Evolutionary conservation across 495 filamentous ascomycete species (phyloP).

Genomic region (Penicillium odoratum): DNA sequence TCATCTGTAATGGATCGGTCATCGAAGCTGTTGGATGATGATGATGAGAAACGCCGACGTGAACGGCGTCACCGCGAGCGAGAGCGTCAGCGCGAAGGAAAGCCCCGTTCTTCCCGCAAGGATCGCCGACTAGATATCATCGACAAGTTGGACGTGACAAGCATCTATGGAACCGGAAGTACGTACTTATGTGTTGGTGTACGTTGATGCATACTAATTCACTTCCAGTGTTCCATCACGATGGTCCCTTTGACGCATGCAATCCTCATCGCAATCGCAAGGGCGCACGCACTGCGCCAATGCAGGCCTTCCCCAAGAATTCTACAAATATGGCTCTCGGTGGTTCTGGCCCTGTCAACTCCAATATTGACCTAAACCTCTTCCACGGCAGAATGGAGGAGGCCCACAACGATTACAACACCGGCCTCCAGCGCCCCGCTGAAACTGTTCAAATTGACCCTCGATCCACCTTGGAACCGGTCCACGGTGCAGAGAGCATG

Average conservation of each 20-base stretch:
- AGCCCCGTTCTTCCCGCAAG: conserved; percentile 42
- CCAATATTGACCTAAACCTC: conserved; percentile 75
- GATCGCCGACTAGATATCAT: conserved; percentile 84
- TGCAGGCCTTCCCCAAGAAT: conserved; percentile 93
- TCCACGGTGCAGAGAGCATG: conserved; percentile 80
- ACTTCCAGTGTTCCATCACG: conserved; percentile 88
- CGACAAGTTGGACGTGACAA: conserved; percentile 95
- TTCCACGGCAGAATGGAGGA: conserved; percentile 84
- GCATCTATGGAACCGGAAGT: conserved; percentile 95
- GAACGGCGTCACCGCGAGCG: conserved; percentile 73
- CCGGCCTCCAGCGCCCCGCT: conserved; percentile 33
- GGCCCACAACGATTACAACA: conserved; percentile 76
- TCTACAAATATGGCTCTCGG: conserved; percentile 91
- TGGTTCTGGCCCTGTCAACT: conserved; percentile 81
- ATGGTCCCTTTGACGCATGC: conserved; percentile 97
- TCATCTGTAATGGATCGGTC: conserved; percentile 77
- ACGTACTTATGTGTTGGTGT: conserved; percentile 39
- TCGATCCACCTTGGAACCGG: conserved; percentile 58
- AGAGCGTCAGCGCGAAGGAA: conserved; percentile 60
- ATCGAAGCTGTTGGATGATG: conserved; percentile 60
- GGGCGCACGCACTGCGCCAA: conserved; percentile 79
- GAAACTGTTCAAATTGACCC: conserved; percentile 59
- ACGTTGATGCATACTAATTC: conserved; percentile 8
- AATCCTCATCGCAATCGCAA: conserved; percentile 94
- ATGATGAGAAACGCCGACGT: conserved; percentile 73